Conservation (phyloP, 164 flowering plant genomes). For the Piper longum region DNA sequence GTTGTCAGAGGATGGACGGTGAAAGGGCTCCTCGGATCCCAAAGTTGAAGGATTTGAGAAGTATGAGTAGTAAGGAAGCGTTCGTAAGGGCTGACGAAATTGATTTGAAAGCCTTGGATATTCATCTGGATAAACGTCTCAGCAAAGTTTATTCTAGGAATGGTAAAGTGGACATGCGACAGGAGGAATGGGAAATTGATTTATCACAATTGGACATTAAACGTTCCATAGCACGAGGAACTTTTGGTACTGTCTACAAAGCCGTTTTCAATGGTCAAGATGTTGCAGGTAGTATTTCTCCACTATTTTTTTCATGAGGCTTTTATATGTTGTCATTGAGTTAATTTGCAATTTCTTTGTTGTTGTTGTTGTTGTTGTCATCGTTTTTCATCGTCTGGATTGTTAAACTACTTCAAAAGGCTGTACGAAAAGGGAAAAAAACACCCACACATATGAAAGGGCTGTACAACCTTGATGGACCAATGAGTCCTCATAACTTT, state of each 20-base stretch:
- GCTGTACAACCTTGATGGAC: too few species aligned
- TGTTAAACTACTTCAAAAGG: too few species aligned
- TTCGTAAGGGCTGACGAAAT: slow-evolving; percentile 73
- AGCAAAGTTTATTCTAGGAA: slow-evolving; percentile 63
- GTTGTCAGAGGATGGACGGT: slow-evolving; percentile 2
- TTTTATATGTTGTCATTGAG: too few species aligned
- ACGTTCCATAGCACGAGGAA: slow-evolving; percentile 60
- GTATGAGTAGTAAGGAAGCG: slow-evolving; percentile 32
- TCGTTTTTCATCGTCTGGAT: too few species aligned
- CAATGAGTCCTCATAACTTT: too few species aligned
- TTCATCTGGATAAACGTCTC: slow-evolving; percentile 62
- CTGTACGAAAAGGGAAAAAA: too few species aligned
- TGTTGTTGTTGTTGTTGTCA: neutral
- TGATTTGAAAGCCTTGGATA: slow-evolving; percentile 68
- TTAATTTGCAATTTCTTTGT: neutral
- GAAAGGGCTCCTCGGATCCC: slow-evolving; percentile 6
- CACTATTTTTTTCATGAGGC: neutral
- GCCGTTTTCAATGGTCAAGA: slow-evolving; percentile 67
- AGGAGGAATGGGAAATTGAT: slow-evolving; percentile 89
- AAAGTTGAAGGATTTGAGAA: slow-evolving; percentile 26
- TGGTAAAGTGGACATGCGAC: slow-evolving; percentile 11
- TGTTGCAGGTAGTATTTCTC: slow-evolving; percentile 54
- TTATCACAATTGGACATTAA: slow-evolving; percentile 52
- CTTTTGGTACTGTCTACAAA: slow-evolving; percentile 83
- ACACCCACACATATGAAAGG: too few species aligned